Base-by-base conservation (phyloP, 768 basidiomycete genomes). In the Kondoa malvinella region DNA sequence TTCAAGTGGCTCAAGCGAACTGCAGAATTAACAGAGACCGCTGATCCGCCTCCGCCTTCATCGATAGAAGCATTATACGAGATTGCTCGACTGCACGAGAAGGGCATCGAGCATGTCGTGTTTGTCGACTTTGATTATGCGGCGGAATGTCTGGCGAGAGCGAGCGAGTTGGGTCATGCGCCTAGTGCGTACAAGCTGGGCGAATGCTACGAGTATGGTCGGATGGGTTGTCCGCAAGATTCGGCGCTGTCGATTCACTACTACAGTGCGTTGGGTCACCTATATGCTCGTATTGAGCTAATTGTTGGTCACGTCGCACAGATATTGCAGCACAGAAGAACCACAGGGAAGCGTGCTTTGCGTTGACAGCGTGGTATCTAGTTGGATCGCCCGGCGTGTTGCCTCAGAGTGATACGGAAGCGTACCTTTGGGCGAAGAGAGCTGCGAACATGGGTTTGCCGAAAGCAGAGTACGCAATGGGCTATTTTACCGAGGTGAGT, bases 121-220 rank as follows among this genome's bases (percentile, higher is more conserved):
- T 99, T 96, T 56, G 16, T 67, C 0, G 95, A 99, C 77, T 85
- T 85, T 71, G 94, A 97, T 74, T 99, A 99, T 74, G 86, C 94
- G 0, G 85, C 87, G 0, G 95, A 99, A 78, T 81, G 97, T 14
- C 80, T 97, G 56, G 95, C 95, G 1, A 90, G 95, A 76, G 94
- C 92, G 29, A 85, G 89, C 0, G 95, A 97, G 77, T 82, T 99
- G 29, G 92, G 92, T 2, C 96, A 96, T 78, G 91, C 94, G 8
- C 90, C 94, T 21, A 92, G 89, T 71, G 95, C 95, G 33, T 89
- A 92, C 79, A 85, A 90, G 69, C 79, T 97, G 67, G 95, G 95
- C 29, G 94, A 97, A 78, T 96, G 92, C 77, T 99, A 99, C 77
- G 95, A 99, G 80, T 99, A 97, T 77, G 95, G 95, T 34, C 92